phyloP scores from a whole-genome alignment of 805 yeast genomes.

The Myxozyma kluyveri region DNA sequence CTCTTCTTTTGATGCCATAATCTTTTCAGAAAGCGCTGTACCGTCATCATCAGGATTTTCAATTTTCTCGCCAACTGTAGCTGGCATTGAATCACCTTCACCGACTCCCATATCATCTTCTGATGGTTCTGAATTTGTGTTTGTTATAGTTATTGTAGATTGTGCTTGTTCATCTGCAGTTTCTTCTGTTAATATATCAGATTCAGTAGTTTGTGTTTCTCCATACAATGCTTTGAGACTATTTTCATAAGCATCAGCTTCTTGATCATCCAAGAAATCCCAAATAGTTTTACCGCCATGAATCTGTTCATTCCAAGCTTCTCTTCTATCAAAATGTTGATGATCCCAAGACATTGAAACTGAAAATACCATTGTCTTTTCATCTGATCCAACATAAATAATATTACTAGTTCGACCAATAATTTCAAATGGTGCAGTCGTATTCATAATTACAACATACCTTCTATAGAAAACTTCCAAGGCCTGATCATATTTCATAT shows the following conservation, averaged over 20 bases:
- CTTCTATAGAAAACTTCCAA: constrained; percentile 14
- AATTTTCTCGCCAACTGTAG: background rate
- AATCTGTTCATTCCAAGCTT: constrained; percentile 7
- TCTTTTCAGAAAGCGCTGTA: background rate
- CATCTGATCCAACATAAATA: constrained; percentile 20
- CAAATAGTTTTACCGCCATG: constrained; percentile 16
- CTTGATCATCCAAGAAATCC: background rate
- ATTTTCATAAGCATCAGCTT: background rate
- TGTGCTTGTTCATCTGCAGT: background rate
- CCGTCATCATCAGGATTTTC: background rate
- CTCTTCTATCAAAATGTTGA: constrained; percentile 1
- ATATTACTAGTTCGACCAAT: constrained; percentile 14
- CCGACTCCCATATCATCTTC: background rate
- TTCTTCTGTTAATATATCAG: too few relatives aligned
- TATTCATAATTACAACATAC: constrained; percentile 11
- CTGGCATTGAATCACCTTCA: background rate
- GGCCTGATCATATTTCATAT: constrained; percentile 3
- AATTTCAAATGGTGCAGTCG: constrained; percentile 15
- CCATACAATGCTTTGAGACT: background rate
- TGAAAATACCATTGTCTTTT: constrained; percentile 4
- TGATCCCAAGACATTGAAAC: constrained; percentile 17
- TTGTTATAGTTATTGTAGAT: background rate
- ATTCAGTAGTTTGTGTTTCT: background rate
- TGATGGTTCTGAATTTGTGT: background rate
- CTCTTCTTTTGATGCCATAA: background rate